A percentile compares a stretch with the other conserved stretches of the same genome.
Evolutionary conservation across 2,329 filamentous ascomycete species (phyloP).

Genomic region (Neospermospora avenae): DNA sequence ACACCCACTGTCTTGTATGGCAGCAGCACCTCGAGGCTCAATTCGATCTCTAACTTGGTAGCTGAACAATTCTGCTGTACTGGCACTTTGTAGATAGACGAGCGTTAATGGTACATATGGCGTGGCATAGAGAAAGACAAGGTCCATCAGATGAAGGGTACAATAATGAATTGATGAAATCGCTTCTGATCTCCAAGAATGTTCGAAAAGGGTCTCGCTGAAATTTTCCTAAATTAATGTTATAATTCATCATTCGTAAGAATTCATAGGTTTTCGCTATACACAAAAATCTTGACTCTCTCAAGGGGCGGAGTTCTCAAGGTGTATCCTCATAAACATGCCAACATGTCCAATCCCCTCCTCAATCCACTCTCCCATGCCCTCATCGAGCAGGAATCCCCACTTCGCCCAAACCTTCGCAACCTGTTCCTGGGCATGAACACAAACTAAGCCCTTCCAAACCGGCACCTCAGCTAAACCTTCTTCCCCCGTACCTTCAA

Average conservation of each 20-base stretch:
- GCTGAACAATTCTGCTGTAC: not conserved
- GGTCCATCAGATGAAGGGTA: not conserved
- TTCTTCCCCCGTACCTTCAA: constrained; percentile 39
- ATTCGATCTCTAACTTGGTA: not conserved
- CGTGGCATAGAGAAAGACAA: not conserved
- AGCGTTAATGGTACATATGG: not conserved
- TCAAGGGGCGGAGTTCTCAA: constrained; percentile 20
- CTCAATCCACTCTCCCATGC: constrained; percentile 75
- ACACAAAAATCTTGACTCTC: not conserved
- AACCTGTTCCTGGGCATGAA: constrained; percentile 72
- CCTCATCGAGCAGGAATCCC: constrained; percentile 72
- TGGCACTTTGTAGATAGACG: not conserved
- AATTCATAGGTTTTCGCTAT: not conserved
- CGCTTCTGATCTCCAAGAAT: too few relatives aligned
- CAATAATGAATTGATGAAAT: not conserved
- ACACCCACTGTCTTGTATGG: not conserved
- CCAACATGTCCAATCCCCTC: constrained; percentile 82
- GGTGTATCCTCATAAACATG: constrained; percentile 62
- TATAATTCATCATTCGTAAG: not conserved
- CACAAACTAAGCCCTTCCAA: constrained; percentile 74
- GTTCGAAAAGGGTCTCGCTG: too few relatives aligned
- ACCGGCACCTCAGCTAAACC: constrained; percentile 45
- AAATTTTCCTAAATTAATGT: too few relatives aligned
- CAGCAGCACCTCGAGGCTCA: not conserved
- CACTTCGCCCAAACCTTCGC: constrained; percentile 63